These are phyloP conservation scores for Coemansia sp. DNA, from an alignment of 192 early-diverging fungal species.

Conservation along the genomic window DNA sequence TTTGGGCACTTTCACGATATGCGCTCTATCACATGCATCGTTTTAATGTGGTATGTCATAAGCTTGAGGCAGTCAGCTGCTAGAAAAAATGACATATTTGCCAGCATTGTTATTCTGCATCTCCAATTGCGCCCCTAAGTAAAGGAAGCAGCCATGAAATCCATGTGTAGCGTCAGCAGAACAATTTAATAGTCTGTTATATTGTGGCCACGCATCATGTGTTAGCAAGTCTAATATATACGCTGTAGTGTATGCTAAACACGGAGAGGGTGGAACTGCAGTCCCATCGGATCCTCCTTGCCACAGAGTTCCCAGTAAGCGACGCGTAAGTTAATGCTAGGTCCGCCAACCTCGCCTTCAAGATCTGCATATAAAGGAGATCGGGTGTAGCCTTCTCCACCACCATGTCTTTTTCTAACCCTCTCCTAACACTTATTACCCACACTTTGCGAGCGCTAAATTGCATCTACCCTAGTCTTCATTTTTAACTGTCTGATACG, in stretches of 20 bases:
- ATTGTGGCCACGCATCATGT: background rate
- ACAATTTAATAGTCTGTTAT: constrained; percentile 7
- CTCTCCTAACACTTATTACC: background rate
- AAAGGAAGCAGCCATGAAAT: background rate
- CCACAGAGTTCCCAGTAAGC: background rate
- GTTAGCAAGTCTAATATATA: constrained; percentile 3
- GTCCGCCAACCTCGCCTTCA: background rate
- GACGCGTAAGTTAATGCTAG: background rate
- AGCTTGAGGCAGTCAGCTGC: background rate
- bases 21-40: background rate
- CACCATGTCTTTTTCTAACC: background rate
- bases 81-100: background rate
- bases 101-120: background rate
- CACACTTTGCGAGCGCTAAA: background rate
- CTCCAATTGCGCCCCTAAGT: background rate
- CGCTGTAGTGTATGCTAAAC: background rate
- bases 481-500: background rate
- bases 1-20: no score
- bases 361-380: background rate
- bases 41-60: background rate
- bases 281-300: background rate
- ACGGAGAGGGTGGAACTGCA: background rate
- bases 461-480: background rate
- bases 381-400: background rate
- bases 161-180: constrained; percentile 3